Evolutionary conservation across 2,329 filamentous ascomycete genomes (phyloP).

Genomic region (Penicillium sclerotiorum): DNA sequence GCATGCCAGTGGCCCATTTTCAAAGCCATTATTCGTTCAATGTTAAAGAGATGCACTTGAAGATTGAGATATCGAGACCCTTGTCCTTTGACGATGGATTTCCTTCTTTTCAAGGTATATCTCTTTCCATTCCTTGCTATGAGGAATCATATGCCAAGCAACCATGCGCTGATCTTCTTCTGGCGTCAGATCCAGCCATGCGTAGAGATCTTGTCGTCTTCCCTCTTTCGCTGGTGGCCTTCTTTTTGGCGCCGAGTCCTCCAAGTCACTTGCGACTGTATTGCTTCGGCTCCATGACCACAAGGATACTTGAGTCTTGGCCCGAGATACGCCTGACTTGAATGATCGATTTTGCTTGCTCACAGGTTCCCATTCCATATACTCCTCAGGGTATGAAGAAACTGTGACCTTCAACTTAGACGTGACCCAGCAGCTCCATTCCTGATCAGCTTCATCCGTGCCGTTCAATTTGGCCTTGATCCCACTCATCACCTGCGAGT

Average conservation of each 20-base stretch:
- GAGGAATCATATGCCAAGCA: constrained; percentile 16
- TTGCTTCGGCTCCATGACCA: neutral
- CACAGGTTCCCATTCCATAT: constrained; percentile 5
- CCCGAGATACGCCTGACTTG: neutral
- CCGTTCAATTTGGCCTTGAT: neutral
- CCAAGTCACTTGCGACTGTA: neutral
- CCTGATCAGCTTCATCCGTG: neutral
- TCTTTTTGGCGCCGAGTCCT: neutral
- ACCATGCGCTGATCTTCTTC: constrained; percentile 13
- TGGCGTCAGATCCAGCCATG: constrained; percentile 13
- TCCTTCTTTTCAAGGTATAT: constrained; percentile 13
- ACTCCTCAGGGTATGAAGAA: constrained; percentile 8
- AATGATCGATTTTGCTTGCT: neutral
- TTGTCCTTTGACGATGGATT: constrained; percentile 2
- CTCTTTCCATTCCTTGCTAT: constrained; percentile 11
- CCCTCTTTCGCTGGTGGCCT: neutral
- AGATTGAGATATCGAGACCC: neutral
- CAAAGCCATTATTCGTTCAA: neutral
- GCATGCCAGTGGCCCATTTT: too few species aligned
- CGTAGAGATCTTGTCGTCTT: constrained; percentile 14
- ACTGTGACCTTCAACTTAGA: constrained; percentile 10
- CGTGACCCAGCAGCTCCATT: constrained; percentile 6
- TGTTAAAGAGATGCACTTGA: neutral
- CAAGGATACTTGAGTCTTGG: neutral
- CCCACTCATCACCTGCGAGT: constrained; percentile 2